These are phyloP conservation scores for Vigna trinervia DNA, from an alignment of 306 rosid genomes.

Conservation along the genomic window DNA sequence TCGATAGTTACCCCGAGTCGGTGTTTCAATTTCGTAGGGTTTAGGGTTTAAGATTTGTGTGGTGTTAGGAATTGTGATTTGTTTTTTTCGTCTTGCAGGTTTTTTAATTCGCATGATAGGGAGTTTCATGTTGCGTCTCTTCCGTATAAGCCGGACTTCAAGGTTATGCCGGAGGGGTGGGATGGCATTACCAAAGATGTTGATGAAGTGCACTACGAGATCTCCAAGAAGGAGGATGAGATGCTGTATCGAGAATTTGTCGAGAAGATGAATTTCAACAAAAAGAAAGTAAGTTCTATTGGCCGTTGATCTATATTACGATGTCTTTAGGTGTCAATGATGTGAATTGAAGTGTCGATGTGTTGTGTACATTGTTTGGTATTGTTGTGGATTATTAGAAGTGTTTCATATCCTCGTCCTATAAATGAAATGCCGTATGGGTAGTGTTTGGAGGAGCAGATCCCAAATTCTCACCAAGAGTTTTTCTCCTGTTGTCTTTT, in stretches of 20 bases:
- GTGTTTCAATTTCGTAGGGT: conserved; percentile 4
- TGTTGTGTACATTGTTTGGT: not conserved
- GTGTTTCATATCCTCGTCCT: not conserved
- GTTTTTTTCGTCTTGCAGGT: conserved; percentile 53
- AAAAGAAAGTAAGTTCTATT: conserved; percentile 78
- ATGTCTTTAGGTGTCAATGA: not conserved
- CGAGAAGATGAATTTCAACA: conserved; percentile 83
- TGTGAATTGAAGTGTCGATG: not conserved
- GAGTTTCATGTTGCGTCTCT: conserved; percentile 97
- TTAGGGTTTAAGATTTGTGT: not conserved
- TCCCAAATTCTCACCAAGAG: too few relatives aligned
- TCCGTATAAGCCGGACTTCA: conserved; percentile 92
- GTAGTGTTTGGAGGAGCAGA: too few relatives aligned
- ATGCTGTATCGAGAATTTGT: conserved; percentile 88
- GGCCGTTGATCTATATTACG: not conserved
- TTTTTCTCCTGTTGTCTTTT: too few relatives aligned
- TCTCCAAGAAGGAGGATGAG: conserved; percentile 88
- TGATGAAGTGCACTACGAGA: conserved; percentile 94
- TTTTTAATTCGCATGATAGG: conserved; percentile 84
- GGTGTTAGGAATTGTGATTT: not conserved
- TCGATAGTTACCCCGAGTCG: conserved; percentile 84
- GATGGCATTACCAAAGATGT: conserved; percentile 89
- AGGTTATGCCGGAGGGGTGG: conserved; percentile 99
- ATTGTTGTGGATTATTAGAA: conserved; percentile 1
- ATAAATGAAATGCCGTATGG: not conserved